These are phyloP conservation scores for Tilletia setariae DNA, from an alignment of 1,284 basidiomycete genomes.

Conservation along the genomic window DNA sequence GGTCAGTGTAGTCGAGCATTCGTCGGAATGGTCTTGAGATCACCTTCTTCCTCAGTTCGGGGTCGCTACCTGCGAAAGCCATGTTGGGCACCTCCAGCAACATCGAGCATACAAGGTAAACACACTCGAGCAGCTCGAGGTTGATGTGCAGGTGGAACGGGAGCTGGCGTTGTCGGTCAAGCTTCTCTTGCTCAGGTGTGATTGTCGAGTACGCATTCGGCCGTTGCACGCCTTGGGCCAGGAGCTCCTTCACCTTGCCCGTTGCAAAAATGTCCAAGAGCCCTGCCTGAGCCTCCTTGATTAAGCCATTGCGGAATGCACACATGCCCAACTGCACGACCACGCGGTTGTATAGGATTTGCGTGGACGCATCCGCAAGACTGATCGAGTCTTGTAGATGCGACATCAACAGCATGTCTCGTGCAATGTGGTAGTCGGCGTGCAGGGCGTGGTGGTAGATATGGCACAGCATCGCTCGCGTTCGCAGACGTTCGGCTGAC, in stretches of 20 bases:
- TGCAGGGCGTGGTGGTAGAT: slow-evolving; percentile 90
- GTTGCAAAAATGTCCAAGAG: slow-evolving; percentile 94
- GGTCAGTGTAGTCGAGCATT: slow-evolving; percentile 91
- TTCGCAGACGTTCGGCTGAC: slow-evolving; percentile 78
- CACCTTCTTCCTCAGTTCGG: slow-evolving; percentile 68
- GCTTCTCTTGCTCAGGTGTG: slow-evolving; percentile 91
- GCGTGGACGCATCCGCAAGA: slow-evolving; percentile 91
- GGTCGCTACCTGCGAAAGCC: slow-evolving; percentile 89
- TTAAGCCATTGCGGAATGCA: slow-evolving; percentile 91
- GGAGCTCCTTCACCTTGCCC: slow-evolving; percentile 88
- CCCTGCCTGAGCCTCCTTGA: slow-evolving; percentile 87
- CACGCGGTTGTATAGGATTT: slow-evolving; percentile 96
- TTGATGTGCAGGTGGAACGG: slow-evolving; percentile 99
- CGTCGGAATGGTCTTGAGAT: slow-evolving; percentile 94
- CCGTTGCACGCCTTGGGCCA: slow-evolving; percentile 87
- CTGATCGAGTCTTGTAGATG: slow-evolving; percentile 95
- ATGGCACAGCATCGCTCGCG: slow-evolving; percentile 93
- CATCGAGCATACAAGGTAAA: slow-evolving; percentile 97
- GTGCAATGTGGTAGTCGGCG: slow-evolving; percentile 92
- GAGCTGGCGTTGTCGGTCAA: slow-evolving; percentile 89
- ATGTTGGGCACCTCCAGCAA: slow-evolving; percentile 93
- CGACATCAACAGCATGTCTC: slow-evolving; percentile 98
- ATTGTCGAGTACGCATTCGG: slow-evolving; percentile 78
- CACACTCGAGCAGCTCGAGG: slow-evolving; percentile 93
- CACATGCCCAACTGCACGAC: slow-evolving; percentile 95